Evolutionary conservation across 2,329 filamentous ascomycete genomes (phyloP), one percentile per base, ranked within the genome.

Genomic region (Cladorrhinum sp.): DNA sequence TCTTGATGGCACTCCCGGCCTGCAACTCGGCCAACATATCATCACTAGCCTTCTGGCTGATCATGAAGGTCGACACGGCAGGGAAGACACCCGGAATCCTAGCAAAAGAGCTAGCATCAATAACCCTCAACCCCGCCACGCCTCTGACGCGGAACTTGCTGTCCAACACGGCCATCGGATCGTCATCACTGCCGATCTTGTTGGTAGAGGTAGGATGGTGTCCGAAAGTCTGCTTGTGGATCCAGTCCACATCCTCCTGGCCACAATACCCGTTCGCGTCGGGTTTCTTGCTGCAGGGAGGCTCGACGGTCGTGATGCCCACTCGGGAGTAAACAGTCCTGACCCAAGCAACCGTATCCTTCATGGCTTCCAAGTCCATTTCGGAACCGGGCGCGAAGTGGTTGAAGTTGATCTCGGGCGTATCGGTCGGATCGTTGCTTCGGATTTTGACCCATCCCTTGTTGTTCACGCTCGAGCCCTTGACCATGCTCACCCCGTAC

Each of bases 401-500:
- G 69, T 84, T 84, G 75, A 86, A 86, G 69, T 81, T 79, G 69
- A 88, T 87, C 33, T 81, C 73, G 0, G 88, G 87, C n/a, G 81
- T 80, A 57, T 89, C 87, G 1, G 80, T 80, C 0, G 87, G 86
- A 67, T 89, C 80, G 0, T 81, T 75, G 0, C 85, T 88, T 18
- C 76, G 77, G 1, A 91, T 77, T 1, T 75, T 82, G 14, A 91
- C 86, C 0, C 79, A 85, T n/a, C 88, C 88, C 8, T 80, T 80
- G 55, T 80, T 77, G 48, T 90, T 90, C 7, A 75, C 73, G 26
- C 74, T 75, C 53, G 78, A 77, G 57, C 75, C 75, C 64, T 76
- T 75, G 28, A 76, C 74, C 63, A 77, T 73, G 46, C 72, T 73
- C 52, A 75, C 75, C 56, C 74, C 73, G 59, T 75, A 76, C 7